These are phyloP conservation scores for Cadophora malorum DNA, from an alignment of 2,329 filamentous ascomycete species.

Conservation along the genomic window DNA sequence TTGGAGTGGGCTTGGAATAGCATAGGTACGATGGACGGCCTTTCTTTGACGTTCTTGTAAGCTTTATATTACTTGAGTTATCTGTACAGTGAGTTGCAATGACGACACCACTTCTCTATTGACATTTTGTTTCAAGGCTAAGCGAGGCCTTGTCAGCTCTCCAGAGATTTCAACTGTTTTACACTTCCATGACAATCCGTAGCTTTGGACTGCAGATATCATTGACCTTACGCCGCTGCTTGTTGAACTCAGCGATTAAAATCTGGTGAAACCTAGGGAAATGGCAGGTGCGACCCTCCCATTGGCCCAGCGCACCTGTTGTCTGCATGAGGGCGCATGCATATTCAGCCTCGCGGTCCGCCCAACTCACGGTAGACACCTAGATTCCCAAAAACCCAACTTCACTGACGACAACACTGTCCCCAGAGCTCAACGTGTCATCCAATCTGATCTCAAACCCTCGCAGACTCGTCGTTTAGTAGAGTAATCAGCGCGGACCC, in stretches of 20 bases:
- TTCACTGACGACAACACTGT: background rate
- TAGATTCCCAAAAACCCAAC: background rate
- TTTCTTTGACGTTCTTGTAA: conserved; percentile 16
- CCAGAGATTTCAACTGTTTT: background rate
- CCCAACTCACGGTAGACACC: background rate
- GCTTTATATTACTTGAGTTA: conserved; percentile 1
- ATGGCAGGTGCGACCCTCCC: background rate
- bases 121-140: background rate
- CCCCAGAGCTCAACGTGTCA: background rate
- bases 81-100: conserved; percentile 14
- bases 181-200: background rate
- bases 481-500: too few species aligned
- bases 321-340: background rate
- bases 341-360: conserved; percentile 1
- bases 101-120: conserved; percentile 19
- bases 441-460: background rate
- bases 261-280: background rate
- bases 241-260: too few species aligned
- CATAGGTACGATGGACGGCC: conserved; percentile 19
- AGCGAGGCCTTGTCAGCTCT: background rate
- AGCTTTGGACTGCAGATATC: background rate
- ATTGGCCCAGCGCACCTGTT: background rate
- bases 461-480: background rate
- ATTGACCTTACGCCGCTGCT: background rate
- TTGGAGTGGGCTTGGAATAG: conserved; percentile 14